Conservation (phyloP, 768 basidiomycete species). For the Naganishia randhawae region DNA sequence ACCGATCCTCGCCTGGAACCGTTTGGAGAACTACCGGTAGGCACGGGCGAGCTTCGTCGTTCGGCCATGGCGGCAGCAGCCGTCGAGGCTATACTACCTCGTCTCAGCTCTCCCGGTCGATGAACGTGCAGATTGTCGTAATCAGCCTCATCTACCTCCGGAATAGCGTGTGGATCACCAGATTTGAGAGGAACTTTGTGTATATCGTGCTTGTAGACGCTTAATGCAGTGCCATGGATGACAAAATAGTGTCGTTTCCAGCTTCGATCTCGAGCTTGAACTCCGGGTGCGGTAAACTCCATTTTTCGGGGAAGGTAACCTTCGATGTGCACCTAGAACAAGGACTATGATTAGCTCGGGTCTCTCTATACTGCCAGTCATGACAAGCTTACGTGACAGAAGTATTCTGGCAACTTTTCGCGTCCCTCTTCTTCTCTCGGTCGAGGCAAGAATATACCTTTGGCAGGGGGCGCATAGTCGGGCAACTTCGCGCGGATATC, state of each 20-base stretch:
- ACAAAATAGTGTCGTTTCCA: slow-evolving; percentile 87
- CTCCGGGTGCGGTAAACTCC: slow-evolving; percentile 81
- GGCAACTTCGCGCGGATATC: slow-evolving; percentile 51
- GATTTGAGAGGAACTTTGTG: slow-evolving; percentile 46
- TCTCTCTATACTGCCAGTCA: neutral
- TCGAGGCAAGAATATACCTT: slow-evolving; percentile 41
- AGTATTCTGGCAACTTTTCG: slow-evolving; percentile 76
- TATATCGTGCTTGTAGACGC: slow-evolving; percentile 57
- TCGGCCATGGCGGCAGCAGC: slow-evolving; percentile 14
- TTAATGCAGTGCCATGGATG: slow-evolving; percentile 84
- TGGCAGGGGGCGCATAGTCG: slow-evolving; percentile 49
- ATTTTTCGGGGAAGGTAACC: slow-evolving; percentile 83
- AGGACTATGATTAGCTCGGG: neutral
- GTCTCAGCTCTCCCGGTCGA: slow-evolving; percentile 37
- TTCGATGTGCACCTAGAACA: slow-evolving; percentile 61
- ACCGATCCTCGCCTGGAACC: slow-evolving; percentile 18
- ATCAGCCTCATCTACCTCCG: slow-evolving; percentile 42
- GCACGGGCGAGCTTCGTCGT: slow-evolving; percentile 29
- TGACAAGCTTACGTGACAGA: slow-evolving; percentile 58
- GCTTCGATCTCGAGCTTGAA: slow-evolving; percentile 82
- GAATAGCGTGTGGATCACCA: slow-evolving; percentile 32
- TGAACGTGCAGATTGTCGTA: slow-evolving; percentile 49
- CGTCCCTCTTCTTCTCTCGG: slow-evolving; percentile 68
- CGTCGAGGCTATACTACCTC: slow-evolving; percentile 18
- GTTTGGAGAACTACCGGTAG: neutral